Evolutionary conservation across 768 basidiomycete species (phyloP).

Genomic region (Leucocoprinus sp.): DNA sequence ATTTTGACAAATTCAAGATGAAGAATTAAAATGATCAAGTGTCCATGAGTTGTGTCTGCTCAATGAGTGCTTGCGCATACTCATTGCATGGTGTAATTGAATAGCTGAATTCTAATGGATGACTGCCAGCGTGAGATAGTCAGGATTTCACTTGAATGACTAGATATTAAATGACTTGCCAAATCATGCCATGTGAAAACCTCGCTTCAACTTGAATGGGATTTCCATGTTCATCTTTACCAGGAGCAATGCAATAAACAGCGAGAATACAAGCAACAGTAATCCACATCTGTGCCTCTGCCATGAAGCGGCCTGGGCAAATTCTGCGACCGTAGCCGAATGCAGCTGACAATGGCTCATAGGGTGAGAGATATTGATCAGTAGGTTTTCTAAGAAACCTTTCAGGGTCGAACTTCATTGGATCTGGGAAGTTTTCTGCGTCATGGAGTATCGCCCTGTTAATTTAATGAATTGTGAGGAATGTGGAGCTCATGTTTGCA

Average conservation of each 20-base stretch:
- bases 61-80: constrained; percentile 11
- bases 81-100: constrained; percentile 18
- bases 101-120: constrained; percentile 19
- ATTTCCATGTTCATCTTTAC: constrained; percentile 27
- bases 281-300: constrained; percentile 37
- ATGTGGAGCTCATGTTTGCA: background rate
- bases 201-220: constrained; percentile 22
- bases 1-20: too few species aligned
- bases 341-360: constrained; percentile 27
- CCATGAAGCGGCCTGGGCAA: constrained; percentile 41
- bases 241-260: constrained; percentile 31
- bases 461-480: background rate
- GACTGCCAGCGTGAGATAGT: constrained; percentile 7
- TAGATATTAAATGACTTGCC: constrained; percentile 19
- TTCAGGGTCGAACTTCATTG: constrained; percentile 40
- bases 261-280: constrained; percentile 35
- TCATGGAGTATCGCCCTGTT: constrained; percentile 45
- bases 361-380: constrained; percentile 23
- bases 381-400: constrained; percentile 29
- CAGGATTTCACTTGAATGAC: background rate
- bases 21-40: background rate
- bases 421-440: constrained; percentile 35
- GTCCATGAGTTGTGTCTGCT: constrained; percentile 9
- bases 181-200: constrained; percentile 37
- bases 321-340: constrained; percentile 38